Conservation (phyloP, 2,329 filamentous ascomycete genomes). For the Scortechinia acanthostroma region DNA sequence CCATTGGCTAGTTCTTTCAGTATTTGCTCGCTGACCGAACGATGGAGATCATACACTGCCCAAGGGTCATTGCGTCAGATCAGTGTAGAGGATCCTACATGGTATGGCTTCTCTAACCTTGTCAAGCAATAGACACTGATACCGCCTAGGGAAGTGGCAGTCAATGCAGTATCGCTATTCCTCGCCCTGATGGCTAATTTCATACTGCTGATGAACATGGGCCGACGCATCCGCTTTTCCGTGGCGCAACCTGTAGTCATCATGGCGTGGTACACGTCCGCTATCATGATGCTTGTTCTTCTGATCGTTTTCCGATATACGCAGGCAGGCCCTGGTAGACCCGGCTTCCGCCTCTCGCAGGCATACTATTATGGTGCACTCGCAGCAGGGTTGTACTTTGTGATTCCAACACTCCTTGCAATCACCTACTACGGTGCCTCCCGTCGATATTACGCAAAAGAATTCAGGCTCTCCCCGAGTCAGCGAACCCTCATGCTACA, state of each 20-base stretch:
- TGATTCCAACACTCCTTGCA: slow-evolving; percentile 70
- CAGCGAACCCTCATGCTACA: slow-evolving; percentile 87
- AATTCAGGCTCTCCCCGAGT: slow-evolving; percentile 71
- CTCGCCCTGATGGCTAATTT: slow-evolving; percentile 74
- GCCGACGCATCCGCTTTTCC: slow-evolving; percentile 70
- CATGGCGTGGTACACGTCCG: slow-evolving; percentile 55
- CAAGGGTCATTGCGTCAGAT: too few relatives aligned
- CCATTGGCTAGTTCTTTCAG: too few relatives aligned
- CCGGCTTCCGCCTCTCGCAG: slow-evolving; percentile 39
- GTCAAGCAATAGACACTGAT: too few relatives aligned
- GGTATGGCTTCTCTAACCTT: too few relatives aligned
- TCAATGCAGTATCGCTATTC: slow-evolving; percentile 73
- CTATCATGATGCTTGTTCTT: slow-evolving; percentile 25
- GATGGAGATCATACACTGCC: too few relatives aligned
- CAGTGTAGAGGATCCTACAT: too few relatives aligned
- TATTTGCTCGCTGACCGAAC: too few relatives aligned
- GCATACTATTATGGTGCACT: slow-evolving; percentile 83
- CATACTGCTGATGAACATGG: slow-evolving; percentile 82
- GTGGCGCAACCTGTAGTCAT: slow-evolving; percentile 81
- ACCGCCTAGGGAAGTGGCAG: too few relatives aligned
- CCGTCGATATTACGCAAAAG: slow-evolving; percentile 62
- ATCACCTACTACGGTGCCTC: slow-evolving; percentile 75
- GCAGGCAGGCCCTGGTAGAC: slow-evolving; percentile 52
- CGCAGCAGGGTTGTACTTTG: slow-evolving; percentile 71
- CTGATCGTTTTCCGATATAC: slow-evolving; percentile 63